Conservation (phyloP, 2,329 filamentous ascomycete species). For the Pseudonectria buxi region DNA sequence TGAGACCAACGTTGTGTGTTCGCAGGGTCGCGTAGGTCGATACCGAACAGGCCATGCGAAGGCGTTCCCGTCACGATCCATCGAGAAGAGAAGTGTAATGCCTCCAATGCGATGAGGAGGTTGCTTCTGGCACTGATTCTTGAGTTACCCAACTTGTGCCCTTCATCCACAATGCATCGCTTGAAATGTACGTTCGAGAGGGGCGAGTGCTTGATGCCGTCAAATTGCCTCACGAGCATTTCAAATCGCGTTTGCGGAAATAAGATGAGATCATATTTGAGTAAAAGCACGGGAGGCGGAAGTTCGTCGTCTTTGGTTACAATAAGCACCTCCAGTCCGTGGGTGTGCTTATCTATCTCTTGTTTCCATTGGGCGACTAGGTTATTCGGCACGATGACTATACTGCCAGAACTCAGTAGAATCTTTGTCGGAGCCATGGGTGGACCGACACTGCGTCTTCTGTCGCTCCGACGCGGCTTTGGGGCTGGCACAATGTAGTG, state of each 20-base stretch:
- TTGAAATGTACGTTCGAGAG: constrained; percentile 74
- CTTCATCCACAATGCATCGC: constrained; percentile 86
- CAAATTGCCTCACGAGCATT: constrained; percentile 36
- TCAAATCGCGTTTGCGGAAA: constrained; percentile 73
- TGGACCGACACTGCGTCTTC: constrained; percentile 7
- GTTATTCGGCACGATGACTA: constrained; percentile 79
- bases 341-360: constrained; percentile 74
- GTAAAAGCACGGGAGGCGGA: constrained; percentile 51
- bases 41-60: constrained; percentile 72
- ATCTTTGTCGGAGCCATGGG: constrained; percentile 41
- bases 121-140: constrained; percentile 48
- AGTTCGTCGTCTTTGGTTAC: constrained; percentile 50
- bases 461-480: constrained; percentile 23
- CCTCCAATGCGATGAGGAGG: constrained; percentile 44
- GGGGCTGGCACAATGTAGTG: constrained; percentile 50
- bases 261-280: constrained; percentile 67
- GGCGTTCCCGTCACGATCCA: constrained; percentile 93
- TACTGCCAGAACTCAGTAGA: constrained; percentile 59
- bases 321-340: constrained; percentile 56
- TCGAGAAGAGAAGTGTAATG: constrained; percentile 59
- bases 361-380: constrained; percentile 76
- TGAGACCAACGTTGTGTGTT: background rate
- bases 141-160: constrained; percentile 72
- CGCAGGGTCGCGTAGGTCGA: constrained; percentile 27
- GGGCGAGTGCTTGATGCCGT: constrained; percentile 42